Evolutionary conservation across 345 rosid species (phyloP), one percentile per base, ranked within the genome.

Genomic region (Pelargonium nanum): DNA sequence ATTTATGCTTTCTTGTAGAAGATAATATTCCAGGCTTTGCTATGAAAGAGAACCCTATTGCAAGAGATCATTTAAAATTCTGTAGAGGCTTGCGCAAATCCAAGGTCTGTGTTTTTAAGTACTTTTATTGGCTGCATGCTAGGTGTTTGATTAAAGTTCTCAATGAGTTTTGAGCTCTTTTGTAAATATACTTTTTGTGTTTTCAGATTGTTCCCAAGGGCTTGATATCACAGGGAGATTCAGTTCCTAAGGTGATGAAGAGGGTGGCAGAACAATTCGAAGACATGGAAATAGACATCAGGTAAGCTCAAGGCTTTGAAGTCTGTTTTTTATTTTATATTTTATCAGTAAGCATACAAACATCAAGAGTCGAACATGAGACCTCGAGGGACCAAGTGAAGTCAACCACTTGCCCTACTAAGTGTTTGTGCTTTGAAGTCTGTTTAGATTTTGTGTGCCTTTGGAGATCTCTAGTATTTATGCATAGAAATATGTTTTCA

Each of bases 231-330:
- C 65, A 1, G 53, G 26, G 16, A 52, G 23, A 26, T 30, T 72
- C 34, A 28, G 65, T 52, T 51, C 53, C 56, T 26, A 69, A 60
- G 56, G 66, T 60, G 44, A 2, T 69, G 25, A 64, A 61, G 64
- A 70, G 45, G 23, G 50, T 60, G 20, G 58, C 32, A 1, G 64
- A 67, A 68, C 60, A 53, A 8, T 34, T 21, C 70, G 57, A 64
- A 55, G 45, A 70, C 57, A 6, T 45, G 23, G 63, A 61, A 57
- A 58, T 23, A 54, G 32, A 58, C 51, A 19, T 64, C 32, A 51
- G 76, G 80, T 76, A 64, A 63, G 57, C 44, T 65, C 19, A 22
- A 2, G 7, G 24, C 6, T 23, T 20, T 28, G 6, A 17, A 17
- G 15, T 40, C 48, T 40, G 48, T 12, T 40, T 0, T 24, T 57